Evolutionary conservation across 2,329 filamentous ascomycete species (phyloP).

Genomic region (Bimuria novae-zelandiae): DNA sequence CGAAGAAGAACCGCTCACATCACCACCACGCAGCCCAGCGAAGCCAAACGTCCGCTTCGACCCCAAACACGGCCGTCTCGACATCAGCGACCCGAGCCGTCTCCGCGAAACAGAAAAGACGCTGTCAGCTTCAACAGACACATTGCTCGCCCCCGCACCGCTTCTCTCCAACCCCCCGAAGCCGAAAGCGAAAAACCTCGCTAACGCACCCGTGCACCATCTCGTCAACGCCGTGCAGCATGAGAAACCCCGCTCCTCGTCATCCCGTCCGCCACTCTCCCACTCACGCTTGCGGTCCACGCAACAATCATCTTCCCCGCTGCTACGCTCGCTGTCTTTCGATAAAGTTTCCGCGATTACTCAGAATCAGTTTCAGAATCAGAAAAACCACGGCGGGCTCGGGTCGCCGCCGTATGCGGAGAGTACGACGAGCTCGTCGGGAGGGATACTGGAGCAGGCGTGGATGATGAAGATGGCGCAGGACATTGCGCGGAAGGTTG

Average conservation of each 20-base stretch:
- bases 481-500: constrained; percentile 85
- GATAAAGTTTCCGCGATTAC: constrained; percentile 33
- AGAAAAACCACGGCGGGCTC: too few species aligned
- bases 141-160: constrained; percentile 34
- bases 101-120: constrained; percentile 19
- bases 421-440: constrained; percentile 30
- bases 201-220: constrained; percentile 10
- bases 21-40: constrained; percentile 38
- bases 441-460: constrained; percentile 73
- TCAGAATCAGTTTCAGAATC: too few species aligned
- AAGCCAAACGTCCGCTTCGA: constrained; percentile 30
- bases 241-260: constrained; percentile 20
- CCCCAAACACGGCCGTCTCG: constrained; percentile 28
- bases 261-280: constrained; percentile 34
- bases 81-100: constrained; percentile 31
- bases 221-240: constrained; percentile 10
- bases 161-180: constrained; percentile 29
- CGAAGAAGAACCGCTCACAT: constrained; percentile 38
- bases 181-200: constrained; percentile 29
- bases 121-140: constrained; percentile 17
- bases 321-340: constrained; percentile 43
- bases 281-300: constrained; percentile 36
- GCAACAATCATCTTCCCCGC: constrained; percentile 41
- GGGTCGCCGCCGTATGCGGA: constrained; percentile 33
- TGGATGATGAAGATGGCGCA: constrained; percentile 94